Conservation (phyloP, 176 grass and related monocot genomes). For the Zizania latifolia region DNA sequence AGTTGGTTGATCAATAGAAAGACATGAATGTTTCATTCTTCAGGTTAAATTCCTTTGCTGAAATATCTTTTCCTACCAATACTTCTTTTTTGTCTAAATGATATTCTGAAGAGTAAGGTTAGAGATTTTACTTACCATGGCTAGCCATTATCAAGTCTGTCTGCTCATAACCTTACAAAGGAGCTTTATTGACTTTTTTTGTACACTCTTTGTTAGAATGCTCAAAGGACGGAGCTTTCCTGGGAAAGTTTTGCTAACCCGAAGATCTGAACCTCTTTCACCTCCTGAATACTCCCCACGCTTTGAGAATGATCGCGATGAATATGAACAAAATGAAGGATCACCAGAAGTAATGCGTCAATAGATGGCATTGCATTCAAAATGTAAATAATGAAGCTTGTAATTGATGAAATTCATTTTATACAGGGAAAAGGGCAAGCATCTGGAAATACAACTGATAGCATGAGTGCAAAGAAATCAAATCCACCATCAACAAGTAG, state of each 20-base stretch:
- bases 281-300: constrained; percentile 43
- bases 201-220: constrained; percentile 43
- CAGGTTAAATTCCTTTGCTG: not conserved
- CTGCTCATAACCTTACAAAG: not conserved
- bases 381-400: not conserved
- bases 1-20: too few species aligned
- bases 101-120: not conserved
- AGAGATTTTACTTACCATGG: not conserved
- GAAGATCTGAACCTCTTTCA: constrained; percentile 60
- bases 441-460: constrained; percentile 41
- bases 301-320: constrained; percentile 48
- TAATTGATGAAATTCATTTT: constrained; percentile 4
- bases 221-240: constrained; percentile 90
- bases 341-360: constrained; percentile 50
- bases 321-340: constrained; percentile 42
- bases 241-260: constrained; percentile 76
- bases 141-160: not conserved
- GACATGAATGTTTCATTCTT: not conserved
- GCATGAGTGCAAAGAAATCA: constrained; percentile 38
- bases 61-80: not conserved
- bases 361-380: constrained; percentile 10
- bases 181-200: not conserved
- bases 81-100: not conserved
- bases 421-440: constrained; percentile 45
- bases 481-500: constrained; percentile 56